Conservation (phyloP, 2,329 filamentous ascomycete species). For the Aspergillus transmontanensis region DNA sequence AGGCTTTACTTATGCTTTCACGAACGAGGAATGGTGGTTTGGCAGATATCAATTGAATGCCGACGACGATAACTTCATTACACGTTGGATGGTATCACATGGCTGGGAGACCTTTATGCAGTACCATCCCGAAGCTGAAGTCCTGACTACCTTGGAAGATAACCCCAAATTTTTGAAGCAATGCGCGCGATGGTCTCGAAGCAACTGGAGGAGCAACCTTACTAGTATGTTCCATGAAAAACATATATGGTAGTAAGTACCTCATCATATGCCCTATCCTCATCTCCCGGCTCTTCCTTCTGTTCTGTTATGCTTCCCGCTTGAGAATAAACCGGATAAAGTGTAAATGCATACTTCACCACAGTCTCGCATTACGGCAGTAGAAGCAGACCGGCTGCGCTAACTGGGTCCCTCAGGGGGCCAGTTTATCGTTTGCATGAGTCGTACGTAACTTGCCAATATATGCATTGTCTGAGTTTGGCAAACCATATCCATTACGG, state of each 20-base stretch:
- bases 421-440: neutral
- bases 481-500: constrained; percentile 15
- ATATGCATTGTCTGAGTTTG: constrained; percentile 11
- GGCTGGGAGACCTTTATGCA: constrained; percentile 95
- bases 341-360: too few species aligned
- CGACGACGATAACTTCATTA: constrained; percentile 98
- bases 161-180: constrained; percentile 88
- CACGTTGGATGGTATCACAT: constrained; percentile 90
- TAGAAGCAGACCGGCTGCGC: neutral
- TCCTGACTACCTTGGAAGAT: constrained; percentile 90
- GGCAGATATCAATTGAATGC: constrained; percentile 87
- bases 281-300: neutral
- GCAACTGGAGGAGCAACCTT: constrained; percentile 96
- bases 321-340: neutral
- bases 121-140: constrained; percentile 86
- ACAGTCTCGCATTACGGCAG: neutral
- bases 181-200: constrained; percentile 91
- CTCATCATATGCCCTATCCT: constrained; percentile 6
- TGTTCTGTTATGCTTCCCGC: neutral
- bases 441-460: neutral
- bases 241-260: constrained; percentile 81
- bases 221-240: constrained; percentile 84
- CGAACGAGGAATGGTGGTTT: constrained; percentile 80
- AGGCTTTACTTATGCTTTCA: constrained; percentile 85
- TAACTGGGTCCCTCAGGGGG: neutral